Conservation (phyloP, 2,329 filamentous ascomycete genomes). For the Dactylellina cionopaga region DNA sequence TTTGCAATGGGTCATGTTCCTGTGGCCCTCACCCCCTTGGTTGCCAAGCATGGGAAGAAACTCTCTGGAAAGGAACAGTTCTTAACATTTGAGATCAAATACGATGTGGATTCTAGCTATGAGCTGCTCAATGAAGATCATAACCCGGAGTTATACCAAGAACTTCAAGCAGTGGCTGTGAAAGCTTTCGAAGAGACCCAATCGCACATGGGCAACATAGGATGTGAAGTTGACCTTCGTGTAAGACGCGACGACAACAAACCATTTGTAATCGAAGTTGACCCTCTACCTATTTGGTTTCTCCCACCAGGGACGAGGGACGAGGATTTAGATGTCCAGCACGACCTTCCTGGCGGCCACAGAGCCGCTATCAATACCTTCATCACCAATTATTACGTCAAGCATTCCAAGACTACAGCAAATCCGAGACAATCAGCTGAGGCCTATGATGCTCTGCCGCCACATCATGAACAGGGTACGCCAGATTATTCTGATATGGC, state of each 20-base stretch:
- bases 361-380: not conserved
- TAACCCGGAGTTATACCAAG: not conserved
- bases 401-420: not conserved
- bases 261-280: not conserved
- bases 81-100: conserved; percentile 1
- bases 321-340: conserved; percentile 2
- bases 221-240: conserved; percentile 2
- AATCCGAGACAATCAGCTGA: not conserved
- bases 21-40: not conserved
- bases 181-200: not conserved
- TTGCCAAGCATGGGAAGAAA: not conserved
- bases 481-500: too few relatives aligned
- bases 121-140: not conserved
- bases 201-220: not conserved
- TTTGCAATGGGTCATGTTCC: not conserved
- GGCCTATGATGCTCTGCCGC: too few relatives aligned
- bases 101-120: not conserved
- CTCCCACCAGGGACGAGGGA: not conserved
- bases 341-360: not conserved
- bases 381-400: not conserved
- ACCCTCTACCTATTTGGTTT: not conserved
- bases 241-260: not conserved
- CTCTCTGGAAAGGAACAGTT: not conserved
- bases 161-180: not conserved
- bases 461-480: too few relatives aligned